A percentile compares a stretch with the other conserved stretches of the same genome.
phyloP scores from a whole-genome alignment of 2,329 filamentous ascomycete genomes.

The Fusarium domesticum region DNA sequence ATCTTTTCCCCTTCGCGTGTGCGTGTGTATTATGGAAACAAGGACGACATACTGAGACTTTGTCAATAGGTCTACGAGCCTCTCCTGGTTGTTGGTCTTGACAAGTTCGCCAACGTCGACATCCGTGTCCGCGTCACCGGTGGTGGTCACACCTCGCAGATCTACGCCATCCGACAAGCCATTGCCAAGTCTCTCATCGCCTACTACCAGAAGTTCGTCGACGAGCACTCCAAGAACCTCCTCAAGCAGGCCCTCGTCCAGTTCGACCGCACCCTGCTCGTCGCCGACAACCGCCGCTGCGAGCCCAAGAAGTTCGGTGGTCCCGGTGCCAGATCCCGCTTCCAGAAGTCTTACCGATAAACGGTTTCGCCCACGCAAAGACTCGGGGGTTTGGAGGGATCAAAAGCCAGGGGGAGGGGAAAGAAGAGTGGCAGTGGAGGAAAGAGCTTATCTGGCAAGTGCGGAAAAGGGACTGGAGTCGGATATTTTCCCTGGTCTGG shows the following conservation, averaged over 20 bases:
- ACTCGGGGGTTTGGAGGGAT: slow-evolving; percentile 1
- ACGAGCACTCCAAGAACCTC: slow-evolving; percentile 99
- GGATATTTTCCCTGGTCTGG: slow-evolving; percentile 38
- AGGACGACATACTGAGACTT: slow-evolving; percentile 23
- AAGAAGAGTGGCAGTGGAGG: slow-evolving; percentile 24
- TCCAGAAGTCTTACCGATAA: slow-evolving; percentile 99
- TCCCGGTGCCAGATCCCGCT: slow-evolving; percentile 91
- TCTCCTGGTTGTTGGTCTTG: slow-evolving; percentile 90
- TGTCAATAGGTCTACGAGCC: slow-evolving; percentile 85
- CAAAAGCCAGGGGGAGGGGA: slow-evolving; percentile 17
- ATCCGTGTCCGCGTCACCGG: slow-evolving; percentile 95
- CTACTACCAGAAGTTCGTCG: slow-evolving; percentile 99
- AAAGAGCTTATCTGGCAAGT: slow-evolving; percentile 24
- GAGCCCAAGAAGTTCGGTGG: slow-evolving; percentile 98
- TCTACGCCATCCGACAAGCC: slow-evolving; percentile 98
- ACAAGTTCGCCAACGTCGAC: slow-evolving; percentile 96
- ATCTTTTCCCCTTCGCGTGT: not conserved
- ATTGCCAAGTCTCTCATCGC: slow-evolving; percentile 76
- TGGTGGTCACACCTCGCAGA: slow-evolving; percentile 95
- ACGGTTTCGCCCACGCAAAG: slow-evolving; percentile 22
- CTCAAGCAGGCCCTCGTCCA: slow-evolving; percentile 95
- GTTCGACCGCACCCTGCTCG: slow-evolving; percentile 95
- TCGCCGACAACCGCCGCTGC: slow-evolving; percentile 97
- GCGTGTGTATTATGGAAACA: not conserved
- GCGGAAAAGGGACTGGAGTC: slow-evolving; percentile 38